Base-by-base conservation (phyloP, 768 basidiomycete genomes). In the Phanerodontia chrysosporium region DNA sequence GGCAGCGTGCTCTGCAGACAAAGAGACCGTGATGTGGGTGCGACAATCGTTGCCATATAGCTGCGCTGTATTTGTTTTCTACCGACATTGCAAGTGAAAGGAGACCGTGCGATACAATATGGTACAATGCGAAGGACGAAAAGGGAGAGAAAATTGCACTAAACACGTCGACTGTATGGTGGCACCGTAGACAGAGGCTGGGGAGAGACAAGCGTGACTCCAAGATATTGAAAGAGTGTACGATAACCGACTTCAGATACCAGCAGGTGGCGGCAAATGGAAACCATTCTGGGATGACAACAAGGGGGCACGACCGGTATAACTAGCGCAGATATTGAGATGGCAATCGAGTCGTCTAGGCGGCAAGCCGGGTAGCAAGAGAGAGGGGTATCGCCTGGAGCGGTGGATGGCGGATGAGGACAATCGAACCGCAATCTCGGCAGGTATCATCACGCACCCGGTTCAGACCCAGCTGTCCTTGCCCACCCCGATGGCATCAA, bases 401-500 rank as follows among this genome's bases (percentile, higher is more conserved):
- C 22, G 21, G 24, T 45, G 55, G 2, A 21, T 22, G 21, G 28
- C 16, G 22, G 22, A 36, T 36, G 32, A 53, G 52, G 35, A 18
- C 35, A 22, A 81, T 78, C 74, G 73, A 74, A 82, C 85, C 77
- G 85, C 76, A 76, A 69, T 64, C 72, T 58, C 57, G 52, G 62
- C 64, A 62, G 65, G 69, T 69, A 68, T 7, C 13, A 24, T 9
- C 52, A 53, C 67, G 62, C 61, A 69, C 69, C 57, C 24, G 29
- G 58, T 64, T 77, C 80, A 89, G 56, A 90, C 83, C 89, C 89
- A 92, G 44, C 81, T 80, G 39, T 89, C 85, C 69, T 87, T 85
- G 58, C 87, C 87, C n/a, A 86, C 79, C 21, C 87, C 83, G 67
- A 89, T 87, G 45, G 85, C 90, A 67, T 91, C 90, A 62, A 92